phyloP scores from a whole-genome alignment of 306 rosid species.

The Oemleria cerasiformis region DNA sequence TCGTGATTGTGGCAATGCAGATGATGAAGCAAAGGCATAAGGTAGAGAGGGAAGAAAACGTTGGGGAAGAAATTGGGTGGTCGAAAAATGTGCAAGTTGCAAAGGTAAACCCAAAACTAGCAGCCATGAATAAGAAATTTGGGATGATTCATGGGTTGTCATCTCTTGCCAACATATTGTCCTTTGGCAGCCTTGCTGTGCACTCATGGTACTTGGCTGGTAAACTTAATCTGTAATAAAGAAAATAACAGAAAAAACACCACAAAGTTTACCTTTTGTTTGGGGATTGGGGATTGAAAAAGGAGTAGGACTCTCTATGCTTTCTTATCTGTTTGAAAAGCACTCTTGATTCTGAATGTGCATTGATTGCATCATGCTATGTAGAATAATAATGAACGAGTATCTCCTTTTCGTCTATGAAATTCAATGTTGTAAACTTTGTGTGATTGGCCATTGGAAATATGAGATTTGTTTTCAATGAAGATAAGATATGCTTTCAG shows the following conservation, averaged over 20 bases:
- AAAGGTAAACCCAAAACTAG: conserved; percentile 78
- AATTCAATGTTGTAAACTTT: neutral
- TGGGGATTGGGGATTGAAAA: neutral
- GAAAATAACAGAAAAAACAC: neutral
- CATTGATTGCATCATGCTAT: neutral
- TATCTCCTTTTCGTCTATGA: no score
- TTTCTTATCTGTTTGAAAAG: neutral
- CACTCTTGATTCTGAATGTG: neutral
- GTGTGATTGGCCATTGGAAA: neutral
- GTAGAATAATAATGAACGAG: neutral
- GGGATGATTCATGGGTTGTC: conserved; percentile 99
- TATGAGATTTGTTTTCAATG: neutral
- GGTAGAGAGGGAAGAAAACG: conserved; percentile 76
- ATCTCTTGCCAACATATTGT: conserved; percentile 88
- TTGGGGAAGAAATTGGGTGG: conserved; percentile 95
- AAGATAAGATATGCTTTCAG: neutral
- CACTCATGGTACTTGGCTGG: conserved; percentile 98
- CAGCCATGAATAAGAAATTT: conserved; percentile 94
- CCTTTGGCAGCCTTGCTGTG: conserved; percentile 91
- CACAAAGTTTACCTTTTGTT: neutral
- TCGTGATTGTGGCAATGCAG: conserved; percentile 36
- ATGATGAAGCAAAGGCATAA: conserved; percentile 97
- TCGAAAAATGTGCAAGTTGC: conserved; percentile 91
- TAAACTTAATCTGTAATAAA: conserved; percentile 60
- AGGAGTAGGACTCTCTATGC: neutral